Base-by-base conservation (phyloP, 2,329 filamentous ascomycete genomes). In the Penicillium corylophilum region DNA sequence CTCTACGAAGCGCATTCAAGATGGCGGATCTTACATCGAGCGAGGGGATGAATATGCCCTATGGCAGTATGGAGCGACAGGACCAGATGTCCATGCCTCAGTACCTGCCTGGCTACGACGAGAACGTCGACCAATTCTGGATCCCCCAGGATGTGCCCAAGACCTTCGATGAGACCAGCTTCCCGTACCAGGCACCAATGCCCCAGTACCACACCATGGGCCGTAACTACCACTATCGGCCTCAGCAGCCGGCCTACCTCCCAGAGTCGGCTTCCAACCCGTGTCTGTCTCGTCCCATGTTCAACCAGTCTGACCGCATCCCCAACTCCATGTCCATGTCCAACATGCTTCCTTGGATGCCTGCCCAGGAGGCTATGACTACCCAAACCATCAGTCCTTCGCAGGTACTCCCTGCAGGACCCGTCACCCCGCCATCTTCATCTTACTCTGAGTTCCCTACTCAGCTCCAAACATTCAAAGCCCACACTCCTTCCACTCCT, bases 231-330 rank as follows among this genome's bases (percentile, higher is more conserved):
- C 70, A 72, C 48, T 61, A 62, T n/a, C 69, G 67, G 15, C 64
- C 65, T 6, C 65, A 67, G 42, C 63, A 62, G 38, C 49, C 62
- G 5, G 53, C 62, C 4, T 73, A 71, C 43, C 56, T 73, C n/a
- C 69, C 71, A 1, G 71, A 72, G 31, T 71, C 71, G 4, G 63
- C 63, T 5, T 70, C 70, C 24, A 73, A 73, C 42, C 71, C 71
- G 1, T 73, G 71, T 35, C 48, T 73, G 33, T 72, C 71, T 33
- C 64, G 70, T 22, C 65, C 71, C 2, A 73, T 73, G 48, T 73
- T 73, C 46, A 67, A 64, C 44, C 70, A 71, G 29, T 60, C 63
- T 3, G 71, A 73, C 43, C 64, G 70, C 1, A 50, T 73, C 6
- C 50, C 68, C 0, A 65, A 63, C 22, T 71, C 70, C 3, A 63